Base-by-base conservation (phyloP, 31 red algal genomes). In the Odonthalia washingtoniensis region DNA sequence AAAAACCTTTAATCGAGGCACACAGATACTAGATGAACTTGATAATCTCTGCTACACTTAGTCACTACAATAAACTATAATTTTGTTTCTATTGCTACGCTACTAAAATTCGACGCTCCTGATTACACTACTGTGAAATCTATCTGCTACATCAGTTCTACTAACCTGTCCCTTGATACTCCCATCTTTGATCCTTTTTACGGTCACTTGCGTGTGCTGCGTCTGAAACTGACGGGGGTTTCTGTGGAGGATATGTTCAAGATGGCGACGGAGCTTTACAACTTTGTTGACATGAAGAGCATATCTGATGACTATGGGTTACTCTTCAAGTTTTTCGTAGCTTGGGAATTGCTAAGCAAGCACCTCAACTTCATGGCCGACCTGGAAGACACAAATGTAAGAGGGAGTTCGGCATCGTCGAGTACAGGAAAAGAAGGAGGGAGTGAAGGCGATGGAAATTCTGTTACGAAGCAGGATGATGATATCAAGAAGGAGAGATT, bases 301-400 rank as follows among this genome's bases (percentile, higher is more conserved):
- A 30, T 72, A 17, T 28, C 21, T 30, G 67, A 72, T 17, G 67
- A 72, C 16, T 72, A 30, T 32, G 67, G 67, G 12, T 30, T 30
- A 28, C 67, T 30, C 16, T 72, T 72, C 30, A 72, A 72, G 67
- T 32, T 28, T 32, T 17, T 12, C 67, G 16, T 72, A 12, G 67
- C 67, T 12, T 27, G 67, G 67, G 30, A 72, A 32, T 27, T 72
- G 30, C 30, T 72, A 32, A 17, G 67, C 67, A 72, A 72, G 67
- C 31, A 72, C 12, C 67, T 30, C 67, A 72, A 72, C 12, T 72
- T 72, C 32, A 72, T 32, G 67, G 67, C 67, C 18, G 67, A 72
- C 30, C 31, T 72, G 18, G 67, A 72, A 72, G 67, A 21, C 67
- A 33, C n/a, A 12, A 72, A 24, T 61, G 24, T 61, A 24, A 61